Percentiles rank a stretch among this genome's conserved stretches.
phyloP scores from a whole-genome alignment of 73 alveolate genomes.

The Tetrahymena thermophila region DNA sequence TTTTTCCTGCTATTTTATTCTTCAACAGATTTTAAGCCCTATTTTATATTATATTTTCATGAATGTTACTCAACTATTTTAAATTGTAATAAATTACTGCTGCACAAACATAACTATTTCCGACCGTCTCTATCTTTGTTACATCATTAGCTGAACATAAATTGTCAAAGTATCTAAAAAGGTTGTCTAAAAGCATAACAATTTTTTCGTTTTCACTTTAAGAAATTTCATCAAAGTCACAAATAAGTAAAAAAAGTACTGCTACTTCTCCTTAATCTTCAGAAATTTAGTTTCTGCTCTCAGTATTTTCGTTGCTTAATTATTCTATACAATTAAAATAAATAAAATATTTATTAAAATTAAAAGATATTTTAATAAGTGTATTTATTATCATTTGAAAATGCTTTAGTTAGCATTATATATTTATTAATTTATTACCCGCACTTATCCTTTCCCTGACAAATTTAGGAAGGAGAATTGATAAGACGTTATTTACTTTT shows the following conservation, averaged over 20 bases:
- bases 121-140: conserved; percentile 75
- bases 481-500: neutral
- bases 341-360: too few species aligned
- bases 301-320: neutral
- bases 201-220: conserved; percentile 15
- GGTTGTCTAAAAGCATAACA: conserved; percentile 44
- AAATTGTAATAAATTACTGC: neutral
- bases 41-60: too few species aligned
- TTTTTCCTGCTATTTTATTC: conserved; percentile 4
- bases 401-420: too few species aligned
- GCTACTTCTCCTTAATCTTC: conserved; percentile 72
- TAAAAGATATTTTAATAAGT: too few species aligned
- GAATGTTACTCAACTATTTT: too few species aligned
- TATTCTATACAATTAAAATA: neutral
- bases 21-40: neutral
- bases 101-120: conserved; percentile 80
- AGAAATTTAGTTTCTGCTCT: neutral
- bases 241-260: conserved; percentile 62
- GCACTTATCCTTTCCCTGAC: neutral
- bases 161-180: conserved; percentile 59
- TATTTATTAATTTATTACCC: neutral
- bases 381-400: too few species aligned
- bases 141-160: conserved; percentile 70
- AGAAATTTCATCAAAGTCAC: conserved; percentile 66
- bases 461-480: neutral